Evolutionary conservation across 2,329 filamentous ascomycete species (phyloP), one percentile per base, ranked within the genome.

Genomic region (Aulographum hederae): DNA sequence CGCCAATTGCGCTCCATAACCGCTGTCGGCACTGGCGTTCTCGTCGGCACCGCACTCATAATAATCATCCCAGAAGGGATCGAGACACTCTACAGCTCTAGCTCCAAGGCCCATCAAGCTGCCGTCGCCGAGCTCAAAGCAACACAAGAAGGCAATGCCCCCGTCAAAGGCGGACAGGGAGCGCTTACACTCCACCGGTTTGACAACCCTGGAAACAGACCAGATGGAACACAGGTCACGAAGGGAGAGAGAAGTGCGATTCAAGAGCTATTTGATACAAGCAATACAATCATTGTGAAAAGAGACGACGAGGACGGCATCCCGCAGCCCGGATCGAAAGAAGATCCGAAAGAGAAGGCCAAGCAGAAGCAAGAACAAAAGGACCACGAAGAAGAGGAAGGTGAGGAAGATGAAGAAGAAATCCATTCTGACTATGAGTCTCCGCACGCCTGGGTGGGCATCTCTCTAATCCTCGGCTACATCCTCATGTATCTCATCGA

Each of bases 11-110:
- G 86, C 47, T 61, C 93, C 31, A 79, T 95, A 49, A 91, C 86
- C 15, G 85, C 84, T 35, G 70, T 95, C 50, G 89, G 89, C 32
- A 82, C 93, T 53, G 89, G 89, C 28, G 78, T 98, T 32, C 63
- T 98, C 6, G 85, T 98, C 12, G 89, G 89, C 21, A 95, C 89
- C 18, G 86, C 86, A 2, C 67, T 98, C 40, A 86, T 95, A 40
- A 84, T 98, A 19, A 95, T 98, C 47, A 93, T 98, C 45, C 89
- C 89, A 1, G 89, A 98, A 54, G 89, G 89, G 23, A 76, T 95
- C 37, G 85, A 94, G 50, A 86, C 89, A 3, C 67, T 94, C 35
- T 81, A 89, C 43, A 73, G 58, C 42, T 63, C 69, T 23, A 54
- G 46, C 31, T 11, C 39, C 25, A n/a, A n/a, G n/a, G n/a, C n/a